A percentile compares a stretch with the other conserved stretches of the same genome.
Evolutionary conservation across 306 rosid species (phyloP).

Genomic region (Glycine soja): DNA sequence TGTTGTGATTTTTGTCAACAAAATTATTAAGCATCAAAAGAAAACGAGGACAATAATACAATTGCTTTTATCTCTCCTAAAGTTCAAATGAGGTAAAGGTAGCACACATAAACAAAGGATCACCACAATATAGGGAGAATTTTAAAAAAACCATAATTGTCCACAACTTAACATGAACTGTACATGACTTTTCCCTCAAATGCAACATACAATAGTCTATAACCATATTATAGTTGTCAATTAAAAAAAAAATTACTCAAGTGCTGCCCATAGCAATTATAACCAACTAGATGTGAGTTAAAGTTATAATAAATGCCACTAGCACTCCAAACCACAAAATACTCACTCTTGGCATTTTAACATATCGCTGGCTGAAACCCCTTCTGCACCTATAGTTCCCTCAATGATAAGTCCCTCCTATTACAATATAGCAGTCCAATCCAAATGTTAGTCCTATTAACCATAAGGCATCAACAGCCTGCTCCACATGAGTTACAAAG

Average conservation of each 20-base stretch:
- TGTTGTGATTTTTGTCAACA: not conserved
- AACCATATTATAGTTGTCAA: not conserved
- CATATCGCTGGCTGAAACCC: slow-evolving; percentile 87
- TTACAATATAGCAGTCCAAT: slow-evolving; percentile 33
- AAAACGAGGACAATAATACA: not conserved
- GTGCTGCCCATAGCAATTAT: slow-evolving; percentile 6
- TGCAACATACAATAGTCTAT: slow-evolving; percentile 13
- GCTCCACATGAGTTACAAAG: slow-evolving; percentile 16
- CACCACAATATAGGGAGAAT: slow-evolving; percentile 12
- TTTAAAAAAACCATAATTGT: slow-evolving; percentile 4
- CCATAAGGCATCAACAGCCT: slow-evolving; percentile 28
- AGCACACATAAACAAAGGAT: slow-evolving; percentile 5
- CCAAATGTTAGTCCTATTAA: slow-evolving; percentile 47
- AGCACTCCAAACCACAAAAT: slow-evolving; percentile 43
- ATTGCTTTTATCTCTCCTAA: not conserved
- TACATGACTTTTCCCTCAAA: not conserved
- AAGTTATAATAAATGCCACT: slow-evolving; percentile 19
- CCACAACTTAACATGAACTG: not conserved
- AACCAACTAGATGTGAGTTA: slow-evolving; percentile 15
- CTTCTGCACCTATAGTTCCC: slow-evolving; percentile 95
- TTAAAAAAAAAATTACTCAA: slow-evolving; percentile 24
- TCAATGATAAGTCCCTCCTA: too few species aligned
- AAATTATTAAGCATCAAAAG: not conserved
- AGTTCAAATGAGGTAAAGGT: not conserved
- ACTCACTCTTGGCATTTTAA: slow-evolving; percentile 82